A percentile compares a stretch with the other conserved stretches of the same genome.
Evolutionary conservation across 2,329 filamentous ascomycete species (phyloP).

Genomic region (Stachybotrys chlorohalonatus): DNA sequence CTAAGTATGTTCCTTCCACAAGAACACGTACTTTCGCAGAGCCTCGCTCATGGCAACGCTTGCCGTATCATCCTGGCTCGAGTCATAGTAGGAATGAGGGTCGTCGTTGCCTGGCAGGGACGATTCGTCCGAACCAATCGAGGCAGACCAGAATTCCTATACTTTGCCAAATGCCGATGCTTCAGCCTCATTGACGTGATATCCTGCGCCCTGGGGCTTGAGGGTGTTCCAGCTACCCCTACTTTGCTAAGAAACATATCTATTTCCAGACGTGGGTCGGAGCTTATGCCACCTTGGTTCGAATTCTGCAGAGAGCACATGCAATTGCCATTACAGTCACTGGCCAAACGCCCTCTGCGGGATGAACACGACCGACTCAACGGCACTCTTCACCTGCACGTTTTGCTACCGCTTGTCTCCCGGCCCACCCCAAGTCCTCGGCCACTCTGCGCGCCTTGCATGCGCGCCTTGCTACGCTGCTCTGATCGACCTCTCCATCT

Average conservation of each 20-base stretch:
- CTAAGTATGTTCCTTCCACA: background rate
- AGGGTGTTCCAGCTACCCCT: too few species aligned
- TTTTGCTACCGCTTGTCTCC: constrained; percentile 40
- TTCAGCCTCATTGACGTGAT: too few species aligned
- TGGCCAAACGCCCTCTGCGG: background rate
- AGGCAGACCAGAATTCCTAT: too few species aligned
- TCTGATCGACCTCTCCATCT: constrained; percentile 44
- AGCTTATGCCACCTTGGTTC: too few species aligned
- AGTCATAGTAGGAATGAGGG: too few species aligned
- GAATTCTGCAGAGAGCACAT: background rate
- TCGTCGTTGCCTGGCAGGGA: too few species aligned
- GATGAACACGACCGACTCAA: background rate
- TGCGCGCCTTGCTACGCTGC: constrained; percentile 37
- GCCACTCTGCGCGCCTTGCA: constrained; percentile 36
- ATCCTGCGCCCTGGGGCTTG: too few species aligned
- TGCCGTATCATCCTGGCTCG: too few species aligned
- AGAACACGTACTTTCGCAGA: background rate
- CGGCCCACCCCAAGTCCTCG: constrained; percentile 29
- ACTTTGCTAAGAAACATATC: too few species aligned
- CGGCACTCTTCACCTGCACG: constrained; percentile 39
- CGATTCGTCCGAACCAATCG: too few species aligned
- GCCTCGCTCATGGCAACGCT: background rate
- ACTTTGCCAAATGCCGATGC: too few species aligned
- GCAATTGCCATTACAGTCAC: background rate
- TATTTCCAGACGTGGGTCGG: too few species aligned